Evolutionary conservation across 176 grass and related monocot genomes (phyloP).

Genomic region (Carex scoparia): DNA sequence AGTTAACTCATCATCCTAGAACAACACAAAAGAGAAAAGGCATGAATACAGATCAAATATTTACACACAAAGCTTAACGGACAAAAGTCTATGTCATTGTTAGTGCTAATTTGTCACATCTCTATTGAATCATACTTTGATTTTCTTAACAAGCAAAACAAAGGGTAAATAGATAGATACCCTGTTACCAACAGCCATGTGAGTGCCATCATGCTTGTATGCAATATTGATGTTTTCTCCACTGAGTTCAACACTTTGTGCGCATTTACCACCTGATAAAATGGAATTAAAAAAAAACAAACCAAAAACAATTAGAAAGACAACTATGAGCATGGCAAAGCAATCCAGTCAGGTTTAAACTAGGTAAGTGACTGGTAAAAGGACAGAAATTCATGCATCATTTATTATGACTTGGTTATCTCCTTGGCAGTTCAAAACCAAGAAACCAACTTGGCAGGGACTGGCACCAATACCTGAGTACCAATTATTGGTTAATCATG

Average conservation of each 20-base stretch:
- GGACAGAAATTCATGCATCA: neutral
- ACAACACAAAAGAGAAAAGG: neutral
- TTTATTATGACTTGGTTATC: neutral
- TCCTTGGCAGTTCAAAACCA: neutral
- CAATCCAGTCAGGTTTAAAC: neutral
- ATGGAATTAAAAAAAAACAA: slow-evolving; percentile 3
- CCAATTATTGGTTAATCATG: neutral
- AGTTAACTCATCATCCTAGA: slow-evolving; percentile 93
- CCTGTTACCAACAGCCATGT: slow-evolving; percentile 99
- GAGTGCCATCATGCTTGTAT: slow-evolving; percentile 86
- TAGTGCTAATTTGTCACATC: slow-evolving; percentile 1
- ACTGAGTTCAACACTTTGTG: slow-evolving; percentile 84
- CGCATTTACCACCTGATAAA: slow-evolving; percentile 77
- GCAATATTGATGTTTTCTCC: slow-evolving; percentile 99
- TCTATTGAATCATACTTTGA: neutral
- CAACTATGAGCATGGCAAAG: neutral
- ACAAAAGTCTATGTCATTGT: neutral
- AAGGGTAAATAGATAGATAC: slow-evolving; percentile 34
- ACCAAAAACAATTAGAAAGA: slow-evolving; percentile 12
- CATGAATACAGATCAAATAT: neutral
- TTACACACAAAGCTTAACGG: neutral
- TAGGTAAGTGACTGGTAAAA: neutral
- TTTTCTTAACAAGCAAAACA: slow-evolving; percentile 13
- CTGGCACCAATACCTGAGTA: neutral
- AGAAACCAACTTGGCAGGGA: neutral